Base-by-base conservation (phyloP, 2,329 filamentous ascomycete genomes). In the Neophaeococcomyces mojaviensis region DNA sequence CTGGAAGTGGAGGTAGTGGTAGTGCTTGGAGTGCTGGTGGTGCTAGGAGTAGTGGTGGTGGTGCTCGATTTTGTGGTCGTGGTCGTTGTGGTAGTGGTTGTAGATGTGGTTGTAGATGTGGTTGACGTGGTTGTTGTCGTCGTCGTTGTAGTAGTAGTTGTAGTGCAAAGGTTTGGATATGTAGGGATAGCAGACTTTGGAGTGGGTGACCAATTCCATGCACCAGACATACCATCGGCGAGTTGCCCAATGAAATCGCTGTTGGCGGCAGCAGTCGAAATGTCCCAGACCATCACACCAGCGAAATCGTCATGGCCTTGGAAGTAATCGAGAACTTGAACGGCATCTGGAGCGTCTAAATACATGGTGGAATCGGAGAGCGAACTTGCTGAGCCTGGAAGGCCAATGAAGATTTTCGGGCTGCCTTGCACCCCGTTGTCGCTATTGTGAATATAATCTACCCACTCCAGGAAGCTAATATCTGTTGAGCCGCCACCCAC, bases 201-300 rank as follows among this genome's bases (percentile, higher is more conserved):
- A 28, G 5, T 28, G 24, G 24, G 10, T 28, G 24, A 28, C 24
- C 41, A 44, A 22, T 13, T 22, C 4, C 16, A 5, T 3, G n/a
- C 9, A 41, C 30, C 39, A 32, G 22, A 41, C 15, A 16, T 4
- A 24, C 41, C 10, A 19, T 44, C 16, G 6, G 18, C 22, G n/a
- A 46, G 35, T 38, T 64, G 55, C n/a, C 60, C 66, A 45, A 69
- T 65, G 44, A 69, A 64, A 12, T 60, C 46, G 55, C 77, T 77
- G 43, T 63, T 62, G 10, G 32, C 20, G 10, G 66, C 59, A n/a
- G 69, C 68, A 9, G 65, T 64, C 1, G 71, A 74, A 4, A 74
- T 72, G 43, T 79, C 76, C 73, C 74, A 80, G 4, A 80, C 58
- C 76, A 79, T 80, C 33, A 78, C 64, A 62, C 78, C 78, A 33